Conservation (phyloP, 768 basidiomycete species). For the Collybia sp. region DNA sequence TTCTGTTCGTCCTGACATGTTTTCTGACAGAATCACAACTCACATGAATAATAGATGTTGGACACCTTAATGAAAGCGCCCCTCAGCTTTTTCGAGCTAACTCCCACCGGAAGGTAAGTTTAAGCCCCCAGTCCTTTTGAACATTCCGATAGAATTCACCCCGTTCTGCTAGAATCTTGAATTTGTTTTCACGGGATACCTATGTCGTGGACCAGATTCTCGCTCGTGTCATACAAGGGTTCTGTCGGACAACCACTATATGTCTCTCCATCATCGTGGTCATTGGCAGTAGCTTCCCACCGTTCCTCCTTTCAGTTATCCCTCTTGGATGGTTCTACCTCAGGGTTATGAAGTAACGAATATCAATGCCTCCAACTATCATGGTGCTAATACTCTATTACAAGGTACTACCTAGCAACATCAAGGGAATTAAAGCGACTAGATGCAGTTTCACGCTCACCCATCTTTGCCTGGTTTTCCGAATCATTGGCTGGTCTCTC, state of each 20-base stretch:
- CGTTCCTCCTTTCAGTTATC: conserved; percentile 69
- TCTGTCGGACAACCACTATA: conserved; percentile 60
- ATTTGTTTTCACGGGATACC: conserved; percentile 87
- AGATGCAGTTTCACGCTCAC: conserved; percentile 84
- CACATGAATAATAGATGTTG: conserved; percentile 52
- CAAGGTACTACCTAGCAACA: conserved; percentile 82
- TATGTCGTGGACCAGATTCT: conserved; percentile 85
- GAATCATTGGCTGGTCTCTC: conserved; percentile 73
- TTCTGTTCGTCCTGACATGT: conserved; percentile 36
- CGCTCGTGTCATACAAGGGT: conserved; percentile 66
- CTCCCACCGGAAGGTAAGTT: conserved; percentile 79
- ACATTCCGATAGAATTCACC: background rate
- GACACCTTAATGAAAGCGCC: conserved; percentile 78
- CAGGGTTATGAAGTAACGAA: conserved; percentile 68
- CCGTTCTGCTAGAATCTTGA: conserved; percentile 56
- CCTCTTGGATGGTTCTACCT: conserved; percentile 80
- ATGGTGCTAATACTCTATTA: background rate
- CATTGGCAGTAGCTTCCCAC: conserved; percentile 78
- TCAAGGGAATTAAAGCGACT: conserved; percentile 86
- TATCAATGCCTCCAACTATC: background rate
- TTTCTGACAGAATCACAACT: background rate
- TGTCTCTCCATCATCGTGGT: conserved; percentile 63
- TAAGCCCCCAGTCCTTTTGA: background rate
- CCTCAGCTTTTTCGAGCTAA: conserved; percentile 84
- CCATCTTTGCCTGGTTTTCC: conserved; percentile 88